Percentiles rank a stretch among this genome's conserved stretches.
Conservation (phyloP, 1,139 yeast genomes). For the Geotrichum reessii region DNA sequence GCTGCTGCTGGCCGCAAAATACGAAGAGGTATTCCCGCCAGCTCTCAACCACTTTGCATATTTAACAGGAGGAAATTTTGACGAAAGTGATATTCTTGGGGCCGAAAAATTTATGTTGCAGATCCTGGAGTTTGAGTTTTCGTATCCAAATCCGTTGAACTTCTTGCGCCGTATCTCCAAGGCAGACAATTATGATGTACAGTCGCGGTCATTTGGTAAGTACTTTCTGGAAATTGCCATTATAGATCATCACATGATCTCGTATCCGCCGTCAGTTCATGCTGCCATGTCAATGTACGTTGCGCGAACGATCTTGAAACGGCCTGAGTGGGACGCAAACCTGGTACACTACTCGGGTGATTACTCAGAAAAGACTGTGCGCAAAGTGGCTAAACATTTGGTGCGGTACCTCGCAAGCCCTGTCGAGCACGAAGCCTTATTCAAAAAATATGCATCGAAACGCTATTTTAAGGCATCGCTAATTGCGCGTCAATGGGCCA, state of each 20-base stretch:
- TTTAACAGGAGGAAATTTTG: slow-evolving; percentile 78
- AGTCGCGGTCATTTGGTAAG: slow-evolving; percentile 86
- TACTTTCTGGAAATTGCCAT: slow-evolving; percentile 77
- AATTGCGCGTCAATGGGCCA: slow-evolving; percentile 88
- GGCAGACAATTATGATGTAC: slow-evolving; percentile 93
- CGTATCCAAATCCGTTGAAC: slow-evolving; percentile 92
- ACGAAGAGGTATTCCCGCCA: slow-evolving; percentile 91
- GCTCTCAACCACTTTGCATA: slow-evolving; percentile 82
- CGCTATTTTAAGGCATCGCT: slow-evolving; percentile 88
- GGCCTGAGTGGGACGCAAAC: slow-evolving; percentile 59
- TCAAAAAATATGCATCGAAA: slow-evolving; percentile 87
- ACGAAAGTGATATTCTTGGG: slow-evolving; percentile 78
- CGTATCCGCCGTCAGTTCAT: slow-evolving; percentile 58
- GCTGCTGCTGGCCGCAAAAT: slow-evolving; percentile 87
- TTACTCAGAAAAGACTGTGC: slow-evolving; percentile 67
- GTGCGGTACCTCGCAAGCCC: slow-evolving; percentile 76
- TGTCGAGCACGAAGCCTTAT: slow-evolving; percentile 88
- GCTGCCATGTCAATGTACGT: slow-evolving; percentile 89
- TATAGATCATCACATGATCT: slow-evolving; percentile 76
- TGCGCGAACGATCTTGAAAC: slow-evolving; percentile 70
- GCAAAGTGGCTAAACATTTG: slow-evolving; percentile 65
- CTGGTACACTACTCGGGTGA: slow-evolving; percentile 88
- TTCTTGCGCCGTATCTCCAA: slow-evolving; percentile 86
- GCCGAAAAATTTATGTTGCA: slow-evolving; percentile 82
- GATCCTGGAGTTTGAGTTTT: slow-evolving; percentile 68